phyloP scores from a whole-genome alignment of 371 early-diverging fungal species.

The Actinomortierella wolfii region DNA sequence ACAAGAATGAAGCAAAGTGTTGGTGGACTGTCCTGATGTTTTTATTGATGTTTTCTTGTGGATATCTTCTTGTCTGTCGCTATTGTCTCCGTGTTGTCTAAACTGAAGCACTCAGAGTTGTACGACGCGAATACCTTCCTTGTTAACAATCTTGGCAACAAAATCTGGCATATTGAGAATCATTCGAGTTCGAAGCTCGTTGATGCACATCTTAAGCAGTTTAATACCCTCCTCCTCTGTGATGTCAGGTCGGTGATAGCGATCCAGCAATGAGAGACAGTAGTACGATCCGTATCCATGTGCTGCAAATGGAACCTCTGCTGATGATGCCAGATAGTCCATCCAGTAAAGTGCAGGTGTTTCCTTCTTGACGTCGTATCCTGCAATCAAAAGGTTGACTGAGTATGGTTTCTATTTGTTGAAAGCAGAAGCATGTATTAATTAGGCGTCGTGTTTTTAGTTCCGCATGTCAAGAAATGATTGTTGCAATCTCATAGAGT shows the following conservation, averaged over 20 bases:
- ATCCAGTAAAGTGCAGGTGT: constrained; percentile 89
- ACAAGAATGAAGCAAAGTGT: background rate
- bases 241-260: constrained; percentile 87
- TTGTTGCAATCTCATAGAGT: too few species aligned
- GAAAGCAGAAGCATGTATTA: background rate
- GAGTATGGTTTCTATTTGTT: constrained; percentile 79
- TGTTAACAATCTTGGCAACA: constrained; percentile 82
- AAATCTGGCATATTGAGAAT: constrained; percentile 86
- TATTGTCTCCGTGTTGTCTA: background rate
- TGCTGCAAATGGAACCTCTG: constrained; percentile 85
- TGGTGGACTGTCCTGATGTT: background rate
- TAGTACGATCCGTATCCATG: constrained; percentile 96
- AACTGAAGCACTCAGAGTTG: constrained; percentile 12
- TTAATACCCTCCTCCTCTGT: constrained; percentile 82
- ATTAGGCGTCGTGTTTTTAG: too few species aligned
- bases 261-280: constrained; percentile 91
- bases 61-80: too few species aligned
- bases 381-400: constrained; percentile 91
- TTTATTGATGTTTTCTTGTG: background rate
- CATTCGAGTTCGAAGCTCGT: constrained; percentile 87
- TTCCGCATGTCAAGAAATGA: too few species aligned
- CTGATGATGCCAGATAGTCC: constrained; percentile 87
- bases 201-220: constrained; percentile 83
- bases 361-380: constrained; percentile 76
- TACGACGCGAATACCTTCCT: constrained; percentile 75